phyloP scores from a whole-genome alignment of 2,329 filamentous ascomycete genomes.

The Tolypocladium album region DNA sequence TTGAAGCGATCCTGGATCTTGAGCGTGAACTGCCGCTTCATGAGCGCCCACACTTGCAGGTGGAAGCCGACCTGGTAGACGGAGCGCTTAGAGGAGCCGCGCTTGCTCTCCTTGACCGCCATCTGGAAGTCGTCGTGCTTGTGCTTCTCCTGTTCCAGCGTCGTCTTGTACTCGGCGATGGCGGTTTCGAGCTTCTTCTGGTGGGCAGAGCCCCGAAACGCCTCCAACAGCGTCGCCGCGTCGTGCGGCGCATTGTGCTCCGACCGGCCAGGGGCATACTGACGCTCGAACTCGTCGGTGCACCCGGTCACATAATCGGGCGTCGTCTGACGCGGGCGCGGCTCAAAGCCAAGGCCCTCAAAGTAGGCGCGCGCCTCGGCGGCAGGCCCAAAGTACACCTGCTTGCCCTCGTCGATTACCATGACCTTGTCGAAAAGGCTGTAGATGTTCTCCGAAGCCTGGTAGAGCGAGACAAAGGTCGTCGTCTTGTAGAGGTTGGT shows the following conservation, averaged over 20 bases:
- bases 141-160: slow-evolving; percentile 52
- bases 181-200: slow-evolving; percentile 48
- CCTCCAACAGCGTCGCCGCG: slow-evolving; percentile 54
- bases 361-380: slow-evolving; percentile 63
- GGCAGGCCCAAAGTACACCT: slow-evolving; percentile 66
- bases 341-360: slow-evolving; percentile 63
- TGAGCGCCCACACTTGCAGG: slow-evolving; percentile 70
- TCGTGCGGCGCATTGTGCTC: slow-evolving; percentile 56
- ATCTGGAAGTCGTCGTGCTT: slow-evolving; percentile 65
- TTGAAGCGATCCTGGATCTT: slow-evolving; percentile 80
- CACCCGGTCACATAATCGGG: slow-evolving; percentile 75
- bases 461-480: slow-evolving; percentile 79
- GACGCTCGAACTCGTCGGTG: slow-evolving; percentile 74
- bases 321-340: slow-evolving; percentile 67
- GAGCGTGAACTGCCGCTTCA: slow-evolving; percentile 74
- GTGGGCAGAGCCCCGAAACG: slow-evolving; percentile 57
- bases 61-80: slow-evolving; percentile 80
- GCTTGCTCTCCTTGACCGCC: slow-evolving; percentile 70
- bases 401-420: slow-evolving; percentile 64
- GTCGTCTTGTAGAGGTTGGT: slow-evolving; percentile 77
- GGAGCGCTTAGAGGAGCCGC: slow-evolving; percentile 60
- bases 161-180: slow-evolving; percentile 58
- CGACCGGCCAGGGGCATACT: slow-evolving; percentile 59
- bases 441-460: slow-evolving; percentile 76
- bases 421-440: slow-evolving; percentile 74